Conservation (phyloP, 495 filamentous ascomycete genomes). For the Penicillium roqueforti region DNA sequence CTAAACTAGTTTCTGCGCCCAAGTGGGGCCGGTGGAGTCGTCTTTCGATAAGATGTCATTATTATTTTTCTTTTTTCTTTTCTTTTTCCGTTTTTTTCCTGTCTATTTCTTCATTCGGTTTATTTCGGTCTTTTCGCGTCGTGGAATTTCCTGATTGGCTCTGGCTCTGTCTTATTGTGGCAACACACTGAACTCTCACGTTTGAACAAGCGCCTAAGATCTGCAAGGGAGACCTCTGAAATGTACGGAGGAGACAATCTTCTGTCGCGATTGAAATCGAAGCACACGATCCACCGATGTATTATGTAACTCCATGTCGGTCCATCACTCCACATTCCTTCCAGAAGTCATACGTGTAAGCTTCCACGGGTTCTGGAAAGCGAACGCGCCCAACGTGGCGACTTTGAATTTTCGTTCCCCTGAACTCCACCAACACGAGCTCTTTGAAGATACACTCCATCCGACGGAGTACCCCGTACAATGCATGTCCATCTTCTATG, state of each 20-base stretch:
- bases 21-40: constrained; percentile 7
- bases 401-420: constrained; percentile 4
- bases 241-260: not conserved
- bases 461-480: too few relatives aligned
- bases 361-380: constrained; percentile 8
- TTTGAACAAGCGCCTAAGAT: constrained; percentile 7
- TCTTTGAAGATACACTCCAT: not conserved
- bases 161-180: not conserved
- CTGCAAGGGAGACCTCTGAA: constrained; percentile 3
- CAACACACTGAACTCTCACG: constrained; percentile 3
- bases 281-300: too few relatives aligned
- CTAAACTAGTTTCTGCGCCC: constrained; percentile 6
- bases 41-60: constrained; percentile 11
- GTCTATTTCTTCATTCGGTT: not conserved
- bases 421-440: constrained; percentile 6
- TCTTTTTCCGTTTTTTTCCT: not conserved
- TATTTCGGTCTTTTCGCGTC: not conserved
- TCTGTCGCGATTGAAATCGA: not conserved
- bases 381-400: constrained; percentile 7
- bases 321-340: constrained; percentile 5
- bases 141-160: not conserved
- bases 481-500: not conserved
- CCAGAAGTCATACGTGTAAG: constrained; percentile 11
- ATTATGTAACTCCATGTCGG: too few relatives aligned
- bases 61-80: not conserved